Conservation (phyloP, 164 flowering plant genomes). For the Piper longum region DNA sequence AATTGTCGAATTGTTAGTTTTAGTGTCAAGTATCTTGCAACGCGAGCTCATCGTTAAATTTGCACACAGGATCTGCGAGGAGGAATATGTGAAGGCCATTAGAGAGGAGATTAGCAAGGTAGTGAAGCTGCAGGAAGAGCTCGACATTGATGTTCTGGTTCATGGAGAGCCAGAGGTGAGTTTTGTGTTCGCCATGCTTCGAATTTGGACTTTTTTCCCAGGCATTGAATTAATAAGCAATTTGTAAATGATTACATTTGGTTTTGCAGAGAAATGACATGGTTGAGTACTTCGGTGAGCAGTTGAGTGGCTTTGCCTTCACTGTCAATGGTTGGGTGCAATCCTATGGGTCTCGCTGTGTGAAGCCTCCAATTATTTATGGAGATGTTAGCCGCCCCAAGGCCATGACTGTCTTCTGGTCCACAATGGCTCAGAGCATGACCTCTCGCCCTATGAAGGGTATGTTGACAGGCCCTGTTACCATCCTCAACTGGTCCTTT, state of each 20-base stretch:
- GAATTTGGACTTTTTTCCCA: background rate
- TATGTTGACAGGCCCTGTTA: conserved; percentile 75
- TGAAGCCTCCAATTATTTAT: conserved; percentile 68
- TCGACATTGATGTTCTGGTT: conserved; percentile 62
- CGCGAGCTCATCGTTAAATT: background rate
- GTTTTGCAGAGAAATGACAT: conserved; percentile 46
- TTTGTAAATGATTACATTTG: background rate
- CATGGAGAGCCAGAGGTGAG: conserved; percentile 75
- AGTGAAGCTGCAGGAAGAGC: conserved; percentile 49
- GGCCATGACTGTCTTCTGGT: conserved; percentile 75
- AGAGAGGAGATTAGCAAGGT: conserved; percentile 11
- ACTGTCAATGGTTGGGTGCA: conserved; percentile 70
- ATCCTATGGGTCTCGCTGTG: conserved; percentile 72
- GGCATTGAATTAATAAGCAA: background rate
- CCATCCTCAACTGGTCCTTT: conserved; percentile 73
- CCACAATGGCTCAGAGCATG: conserved; percentile 55
- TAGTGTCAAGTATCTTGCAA: background rate
- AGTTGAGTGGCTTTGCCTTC: conserved; percentile 57
- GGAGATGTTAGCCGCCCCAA: conserved; percentile 78
- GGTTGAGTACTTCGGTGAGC: conserved; percentile 76
- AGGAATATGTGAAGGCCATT: conserved; percentile 5
- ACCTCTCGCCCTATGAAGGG: conserved; percentile 68
- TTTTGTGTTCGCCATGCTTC: background rate
- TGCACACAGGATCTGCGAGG: conserved; percentile 5
- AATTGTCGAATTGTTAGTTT: background rate